Evolutionary conservation across 2,329 filamentous ascomycete genomes (phyloP).

Genomic region (Metarhizium album): DNA sequence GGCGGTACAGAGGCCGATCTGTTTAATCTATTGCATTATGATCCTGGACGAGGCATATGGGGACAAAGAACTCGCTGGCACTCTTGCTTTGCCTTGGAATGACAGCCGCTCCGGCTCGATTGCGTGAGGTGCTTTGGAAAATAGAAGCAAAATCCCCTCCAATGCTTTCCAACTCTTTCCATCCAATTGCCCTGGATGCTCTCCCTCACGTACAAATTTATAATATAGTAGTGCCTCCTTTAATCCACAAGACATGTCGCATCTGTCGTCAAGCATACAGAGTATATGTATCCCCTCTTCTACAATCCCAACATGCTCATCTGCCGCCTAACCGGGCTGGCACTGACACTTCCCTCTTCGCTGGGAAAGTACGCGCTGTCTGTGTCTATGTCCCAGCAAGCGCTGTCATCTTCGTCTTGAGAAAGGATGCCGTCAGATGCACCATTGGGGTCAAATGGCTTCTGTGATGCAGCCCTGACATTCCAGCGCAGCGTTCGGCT

Average conservation of each 20-base stretch:
- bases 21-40: neutral
- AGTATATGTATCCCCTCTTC: neutral
- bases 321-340: constrained; percentile 59
- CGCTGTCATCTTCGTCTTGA: constrained; percentile 42
- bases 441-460: constrained; percentile 60
- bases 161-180: neutral
- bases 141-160: neutral
- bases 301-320: constrained; percentile 56
- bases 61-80: neutral
- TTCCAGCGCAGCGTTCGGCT: constrained; percentile 92
- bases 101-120: neutral
- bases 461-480: constrained; percentile 81
- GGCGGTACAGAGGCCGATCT: neutral
- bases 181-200: neutral
- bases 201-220: neutral
- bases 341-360: constrained; percentile 58
- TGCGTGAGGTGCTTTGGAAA: constrained; percentile 1
- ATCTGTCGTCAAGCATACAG: neutral
- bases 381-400: constrained; percentile 91
- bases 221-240: neutral
- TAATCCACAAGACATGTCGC: neutral
- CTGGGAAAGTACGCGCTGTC: constrained; percentile 63
- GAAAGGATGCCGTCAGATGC: constrained; percentile 21
- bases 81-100: neutral
- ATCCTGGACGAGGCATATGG: no score